These are phyloP conservation scores for Sugiyamaella qingdaonensis DNA, from an alignment of 805 yeast species.

Conservation along the genomic window DNA sequence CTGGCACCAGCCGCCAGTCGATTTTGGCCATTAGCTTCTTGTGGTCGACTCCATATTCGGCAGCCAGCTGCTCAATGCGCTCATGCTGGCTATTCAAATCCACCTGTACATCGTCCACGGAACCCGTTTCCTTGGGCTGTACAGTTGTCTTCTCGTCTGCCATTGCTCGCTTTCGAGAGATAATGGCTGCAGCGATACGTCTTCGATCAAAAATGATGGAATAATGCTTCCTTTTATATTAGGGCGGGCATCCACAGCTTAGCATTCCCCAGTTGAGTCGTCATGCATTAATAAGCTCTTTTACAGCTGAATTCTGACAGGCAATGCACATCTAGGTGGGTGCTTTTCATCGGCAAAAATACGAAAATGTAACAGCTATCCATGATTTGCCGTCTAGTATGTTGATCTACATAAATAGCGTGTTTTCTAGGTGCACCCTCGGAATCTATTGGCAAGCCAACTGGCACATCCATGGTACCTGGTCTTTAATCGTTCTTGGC, in stretches of 20 bases:
- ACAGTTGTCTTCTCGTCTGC: neutral
- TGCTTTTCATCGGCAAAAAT: too few relatives aligned
- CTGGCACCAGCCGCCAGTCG: constrained; percentile 67
- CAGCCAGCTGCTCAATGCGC: constrained; percentile 36
- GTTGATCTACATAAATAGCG: too few relatives aligned
- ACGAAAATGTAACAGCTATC: too few relatives aligned
- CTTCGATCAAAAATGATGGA: neutral
- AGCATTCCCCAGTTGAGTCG: neutral
- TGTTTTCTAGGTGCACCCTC: too few relatives aligned
- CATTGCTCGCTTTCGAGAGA: neutral
- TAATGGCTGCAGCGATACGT: neutral
- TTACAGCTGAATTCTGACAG: too few relatives aligned
- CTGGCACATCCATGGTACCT: too few relatives aligned
- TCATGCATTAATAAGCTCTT: neutral
- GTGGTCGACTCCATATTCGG: constrained; percentile 49
- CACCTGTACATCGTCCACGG: neutral
- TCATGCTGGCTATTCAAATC: constrained; percentile 6
- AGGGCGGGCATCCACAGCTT: neutral
- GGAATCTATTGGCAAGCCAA: too few relatives aligned
- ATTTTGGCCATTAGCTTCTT: constrained; percentile 56
- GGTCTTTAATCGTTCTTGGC: too few relatives aligned
- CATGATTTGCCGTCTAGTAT: too few relatives aligned
- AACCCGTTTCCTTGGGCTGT: neutral
- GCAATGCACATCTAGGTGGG: too few relatives aligned
- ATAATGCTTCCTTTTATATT: too few relatives aligned